A percentile compares a stretch with the other conserved stretches of the same genome.
phyloP scores from a whole-genome alignment of 106 monocot species.

The Dactylorhiza incarnata region DNA sequence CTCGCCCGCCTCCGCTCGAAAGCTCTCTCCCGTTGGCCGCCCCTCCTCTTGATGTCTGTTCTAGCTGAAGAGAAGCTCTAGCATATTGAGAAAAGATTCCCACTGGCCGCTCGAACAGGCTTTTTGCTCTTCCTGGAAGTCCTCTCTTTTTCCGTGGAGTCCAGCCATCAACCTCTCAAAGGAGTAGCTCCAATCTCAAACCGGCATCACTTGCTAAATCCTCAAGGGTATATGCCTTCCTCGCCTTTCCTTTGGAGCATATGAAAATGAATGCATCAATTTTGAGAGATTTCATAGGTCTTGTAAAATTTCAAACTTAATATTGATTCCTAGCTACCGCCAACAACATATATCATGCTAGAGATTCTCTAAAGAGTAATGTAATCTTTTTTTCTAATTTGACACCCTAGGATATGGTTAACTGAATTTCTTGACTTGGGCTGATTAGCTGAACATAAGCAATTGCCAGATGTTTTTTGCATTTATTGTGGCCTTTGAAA shows the following conservation, averaged over 20 bases:
- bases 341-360: neutral
- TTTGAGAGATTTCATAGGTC: no score
- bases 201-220: slow-evolving; percentile 22
- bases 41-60: no score
- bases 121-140: slow-evolving; percentile 53
- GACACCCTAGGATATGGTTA: neutral
- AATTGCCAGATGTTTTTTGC: neutral
- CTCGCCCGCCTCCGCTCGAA: no score
- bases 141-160: slow-evolving; percentile 27
- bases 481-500: neutral
- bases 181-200: slow-evolving; percentile 19
- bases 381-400: neutral
- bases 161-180: slow-evolving; percentile 14
- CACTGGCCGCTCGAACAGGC: slow-evolving; percentile 16
- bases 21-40: no score
- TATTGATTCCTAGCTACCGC: no score
- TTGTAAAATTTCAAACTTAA: no score
- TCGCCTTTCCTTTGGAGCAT: no score
- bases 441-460: neutral
- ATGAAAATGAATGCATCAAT: no score
- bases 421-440: neutral
- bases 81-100: no score
- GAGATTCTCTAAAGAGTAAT: neutral
- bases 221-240: slow-evolving; percentile 33
- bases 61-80: no score